phyloP scores from a whole-genome alignment of 2,329 filamentous ascomycete species.

The Venturia pyrina region DNA sequence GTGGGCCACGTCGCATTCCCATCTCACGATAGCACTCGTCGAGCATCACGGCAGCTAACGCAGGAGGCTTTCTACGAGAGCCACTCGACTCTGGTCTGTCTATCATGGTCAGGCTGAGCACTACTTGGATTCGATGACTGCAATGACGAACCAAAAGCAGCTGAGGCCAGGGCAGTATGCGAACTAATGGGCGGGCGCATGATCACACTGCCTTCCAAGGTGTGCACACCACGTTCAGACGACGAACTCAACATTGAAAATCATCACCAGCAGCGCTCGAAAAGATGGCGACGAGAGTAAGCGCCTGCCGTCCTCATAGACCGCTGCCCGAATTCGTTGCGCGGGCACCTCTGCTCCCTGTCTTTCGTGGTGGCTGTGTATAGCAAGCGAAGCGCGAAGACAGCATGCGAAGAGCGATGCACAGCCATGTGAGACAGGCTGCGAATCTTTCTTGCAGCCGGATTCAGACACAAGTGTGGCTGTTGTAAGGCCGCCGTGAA shows the following conservation, averaged over 20 bases:
- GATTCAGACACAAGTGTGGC: neutral
- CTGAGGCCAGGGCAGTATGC: neutral
- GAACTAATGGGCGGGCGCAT: neutral
- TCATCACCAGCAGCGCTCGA: neutral
- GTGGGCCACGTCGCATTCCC: neutral
- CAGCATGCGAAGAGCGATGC: neutral
- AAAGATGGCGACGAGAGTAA: neutral
- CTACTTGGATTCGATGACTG: constrained; percentile 3
- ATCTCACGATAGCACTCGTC: neutral
- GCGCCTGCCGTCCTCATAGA: neutral
- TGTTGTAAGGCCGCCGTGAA: neutral
- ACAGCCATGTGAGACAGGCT: neutral
- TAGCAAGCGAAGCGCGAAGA: neutral
- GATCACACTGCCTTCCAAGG: neutral
- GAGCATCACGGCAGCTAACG: constrained; percentile 2
- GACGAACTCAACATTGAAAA: neutral
- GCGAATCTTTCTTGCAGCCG: neutral
- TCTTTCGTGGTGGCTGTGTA: neutral
- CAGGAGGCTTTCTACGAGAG: neutral
- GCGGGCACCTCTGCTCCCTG: neutral
- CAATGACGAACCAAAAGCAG: neutral
- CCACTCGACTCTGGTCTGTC: constrained; percentile 1
- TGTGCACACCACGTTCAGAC: neutral
- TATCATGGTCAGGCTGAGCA: neutral
- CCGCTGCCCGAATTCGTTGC: neutral